phyloP scores from a whole-genome alignment of 2,329 filamentous ascomycete species.

The Diaporthe destruens region DNA sequence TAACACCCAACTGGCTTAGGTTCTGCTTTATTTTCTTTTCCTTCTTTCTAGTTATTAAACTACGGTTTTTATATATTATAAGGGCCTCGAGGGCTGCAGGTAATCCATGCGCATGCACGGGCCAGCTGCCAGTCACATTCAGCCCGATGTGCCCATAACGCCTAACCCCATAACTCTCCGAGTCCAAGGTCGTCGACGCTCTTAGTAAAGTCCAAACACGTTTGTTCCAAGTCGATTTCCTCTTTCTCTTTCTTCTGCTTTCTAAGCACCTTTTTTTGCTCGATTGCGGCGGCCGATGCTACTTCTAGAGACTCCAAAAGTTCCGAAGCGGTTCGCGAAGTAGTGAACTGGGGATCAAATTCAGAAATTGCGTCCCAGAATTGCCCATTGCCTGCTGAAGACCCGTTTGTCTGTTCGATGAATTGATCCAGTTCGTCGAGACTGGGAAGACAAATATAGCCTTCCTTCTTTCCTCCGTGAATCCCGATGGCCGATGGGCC shows the following conservation, averaged over 20 bases:
- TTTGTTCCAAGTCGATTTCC: not conserved
- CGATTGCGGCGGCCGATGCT: not conserved
- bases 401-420: conserved; percentile 13
- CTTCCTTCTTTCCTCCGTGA: conserved; percentile 1
- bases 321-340: conserved; percentile 19
- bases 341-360: conserved; percentile 10
- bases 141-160: no score
- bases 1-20: no score
- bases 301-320: conserved; percentile 2
- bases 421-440: conserved; percentile 16
- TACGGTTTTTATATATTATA: no score
- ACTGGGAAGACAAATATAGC: conserved; percentile 19
- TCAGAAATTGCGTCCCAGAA: conserved; percentile 18
- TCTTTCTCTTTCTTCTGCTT: conserved; percentile 21
- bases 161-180: not conserved
- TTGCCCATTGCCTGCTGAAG: conserved; percentile 7
- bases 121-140: no score
- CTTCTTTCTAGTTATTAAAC: no score
- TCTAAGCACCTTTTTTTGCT: not conserved
- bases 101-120: no score
- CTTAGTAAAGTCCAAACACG: not conserved
- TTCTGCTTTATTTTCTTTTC: no score
- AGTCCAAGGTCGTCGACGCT: conserved; percentile 1
- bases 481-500: conserved; percentile 3
- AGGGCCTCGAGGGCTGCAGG: no score